Evolutionary conservation across 73 alveolate species (phyloP), one percentile per base, ranked within the genome.

Genomic region (Blepharisma japonicum): DNA sequence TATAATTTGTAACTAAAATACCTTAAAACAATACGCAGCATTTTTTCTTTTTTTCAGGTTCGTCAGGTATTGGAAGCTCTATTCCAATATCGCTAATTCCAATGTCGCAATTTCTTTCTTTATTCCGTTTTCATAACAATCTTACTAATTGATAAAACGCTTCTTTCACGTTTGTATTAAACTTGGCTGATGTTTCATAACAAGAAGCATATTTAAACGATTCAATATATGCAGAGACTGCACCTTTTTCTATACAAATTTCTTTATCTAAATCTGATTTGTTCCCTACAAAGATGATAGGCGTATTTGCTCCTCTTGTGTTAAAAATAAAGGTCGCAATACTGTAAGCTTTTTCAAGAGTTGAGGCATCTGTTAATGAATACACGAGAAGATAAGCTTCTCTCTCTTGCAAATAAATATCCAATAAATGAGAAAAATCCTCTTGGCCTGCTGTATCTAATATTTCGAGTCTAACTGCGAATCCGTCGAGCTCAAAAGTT

Each of bases 361-460:
- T 14, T 7, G 11, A 72, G 2, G 21, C 46, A 70, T 70, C 80
- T 11, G 56, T 54, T 2, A 70, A 14, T 39, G 68, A 45, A 45
- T 70, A 70, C 0, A 70, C 80, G 2, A 70, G n/a, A 21, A 70
- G 11, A 47, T 14, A 70, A 39, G 80, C 56, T 47, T 70, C 80
- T 25, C 80, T 11, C 5, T 70, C 55, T 70, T 70, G 66, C n/a
- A 70, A n/a, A 45, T 70, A 70, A 39, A 14, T 14, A 54, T 70
- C 66, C 32, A n/a, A 14, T 47, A 70, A 70, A 5, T 45, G 66
- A 9, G 38, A 45, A 54, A 45, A 70, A 14, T 70, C 80, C n/a
- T 78, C 83, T 81, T 84, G 85, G 71, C 89, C 89, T 54, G 89
- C 91, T 27, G 91, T 84, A 55, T 80, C 91, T 61, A 80, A 48